Percentiles rank a stretch among this genome's conserved stretches.
These are phyloP conservation scores for Parachlorella kessleri DNA, from an alignment of 139 green algal genomes.

Conservation along the genomic window DNA sequence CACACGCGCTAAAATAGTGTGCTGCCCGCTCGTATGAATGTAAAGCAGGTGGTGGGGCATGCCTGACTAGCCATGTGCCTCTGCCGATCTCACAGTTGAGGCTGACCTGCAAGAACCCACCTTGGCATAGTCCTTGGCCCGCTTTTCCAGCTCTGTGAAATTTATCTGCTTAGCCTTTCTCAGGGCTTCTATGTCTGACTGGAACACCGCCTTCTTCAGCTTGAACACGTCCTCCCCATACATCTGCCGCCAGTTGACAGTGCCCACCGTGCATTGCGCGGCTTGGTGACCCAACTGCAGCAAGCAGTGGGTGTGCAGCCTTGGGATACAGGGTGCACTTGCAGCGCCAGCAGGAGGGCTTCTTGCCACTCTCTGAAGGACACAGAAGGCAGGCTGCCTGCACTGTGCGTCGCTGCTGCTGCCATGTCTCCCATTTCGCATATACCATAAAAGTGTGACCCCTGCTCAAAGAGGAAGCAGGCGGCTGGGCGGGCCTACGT, in stretches of 20 bases:
- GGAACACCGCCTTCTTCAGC: constrained; percentile 65
- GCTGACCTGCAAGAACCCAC: no score
- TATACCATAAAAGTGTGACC: no score
- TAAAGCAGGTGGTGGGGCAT: no score
- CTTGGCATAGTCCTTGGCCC: constrained; percentile 66
- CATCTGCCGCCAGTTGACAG: constrained; percentile 88
- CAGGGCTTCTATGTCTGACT: constrained; percentile 61
- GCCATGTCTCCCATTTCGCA: no score
- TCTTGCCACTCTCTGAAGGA: neutral
- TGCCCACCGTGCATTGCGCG: constrained; percentile 84
- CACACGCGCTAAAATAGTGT: no score
- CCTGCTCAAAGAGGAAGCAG: neutral
- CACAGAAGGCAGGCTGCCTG: neutral
- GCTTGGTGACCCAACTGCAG: constrained; percentile 87
- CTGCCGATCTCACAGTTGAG: no score
- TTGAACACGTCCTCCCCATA: constrained; percentile 86
- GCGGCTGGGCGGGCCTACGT: neutral
- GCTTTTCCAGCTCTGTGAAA: constrained; percentile 59
- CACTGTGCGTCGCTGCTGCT: neutral
- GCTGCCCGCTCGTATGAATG: no score
- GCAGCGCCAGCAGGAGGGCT: neutral
- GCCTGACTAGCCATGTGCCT: no score
- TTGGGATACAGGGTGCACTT: neutral
- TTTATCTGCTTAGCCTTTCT: constrained; percentile 62
- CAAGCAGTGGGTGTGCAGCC: neutral